A percentile compares a stretch with the other conserved stretches of the same genome.
phyloP scores from a whole-genome alignment of 805 yeast genomes.

The Kuraishia ogatae region DNA sequence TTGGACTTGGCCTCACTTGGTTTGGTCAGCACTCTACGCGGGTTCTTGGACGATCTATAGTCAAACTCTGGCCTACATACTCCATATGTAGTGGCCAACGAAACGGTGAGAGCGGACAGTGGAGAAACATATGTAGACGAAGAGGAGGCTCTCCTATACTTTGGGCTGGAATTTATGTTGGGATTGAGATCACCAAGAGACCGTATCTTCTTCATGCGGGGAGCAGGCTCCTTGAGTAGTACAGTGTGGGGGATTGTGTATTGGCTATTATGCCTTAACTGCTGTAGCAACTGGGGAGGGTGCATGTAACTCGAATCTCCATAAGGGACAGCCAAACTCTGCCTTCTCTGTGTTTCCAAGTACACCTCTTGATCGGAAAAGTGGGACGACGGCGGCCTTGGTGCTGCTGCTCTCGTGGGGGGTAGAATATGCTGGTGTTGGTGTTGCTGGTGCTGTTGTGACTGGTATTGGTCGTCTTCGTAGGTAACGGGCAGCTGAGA shows the following conservation, averaged over 20 bases:
- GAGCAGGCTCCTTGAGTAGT: conserved; percentile 16
- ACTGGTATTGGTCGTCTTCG: conserved; percentile 2
- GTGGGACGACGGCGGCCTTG: conserved; percentile 3
- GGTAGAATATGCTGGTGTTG: conserved; percentile 1
- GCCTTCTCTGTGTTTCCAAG: conserved; percentile 2
- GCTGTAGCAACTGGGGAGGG: conserved; percentile 7
- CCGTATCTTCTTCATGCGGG: conserved; percentile 35
- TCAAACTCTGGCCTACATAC: conserved; percentile 81
- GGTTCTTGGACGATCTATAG: conserved; percentile 79
- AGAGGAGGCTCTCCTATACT: conserved; percentile 61
- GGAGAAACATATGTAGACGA: conserved; percentile 68
- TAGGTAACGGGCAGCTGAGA: conserved; percentile 4
- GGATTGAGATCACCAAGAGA: conserved; percentile 53
- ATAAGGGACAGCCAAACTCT: conserved; percentile 3
- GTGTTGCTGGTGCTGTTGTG: conserved; percentile 1
- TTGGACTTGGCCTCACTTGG: conserved; percentile 78
- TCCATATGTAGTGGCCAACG: conserved; percentile 70
- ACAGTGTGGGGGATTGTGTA: background rate
- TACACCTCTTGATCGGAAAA: conserved; percentile 1
- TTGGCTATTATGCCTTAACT: background rate
- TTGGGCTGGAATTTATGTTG: conserved; percentile 48
- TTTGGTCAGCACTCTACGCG: conserved; percentile 85
- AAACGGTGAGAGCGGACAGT: conserved; percentile 65
- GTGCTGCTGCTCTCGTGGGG: conserved; percentile 3
- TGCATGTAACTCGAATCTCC: conserved; percentile 1